phyloP scores from a whole-genome alignment of 805 yeast species.

The Lipomyces sp. region DNA sequence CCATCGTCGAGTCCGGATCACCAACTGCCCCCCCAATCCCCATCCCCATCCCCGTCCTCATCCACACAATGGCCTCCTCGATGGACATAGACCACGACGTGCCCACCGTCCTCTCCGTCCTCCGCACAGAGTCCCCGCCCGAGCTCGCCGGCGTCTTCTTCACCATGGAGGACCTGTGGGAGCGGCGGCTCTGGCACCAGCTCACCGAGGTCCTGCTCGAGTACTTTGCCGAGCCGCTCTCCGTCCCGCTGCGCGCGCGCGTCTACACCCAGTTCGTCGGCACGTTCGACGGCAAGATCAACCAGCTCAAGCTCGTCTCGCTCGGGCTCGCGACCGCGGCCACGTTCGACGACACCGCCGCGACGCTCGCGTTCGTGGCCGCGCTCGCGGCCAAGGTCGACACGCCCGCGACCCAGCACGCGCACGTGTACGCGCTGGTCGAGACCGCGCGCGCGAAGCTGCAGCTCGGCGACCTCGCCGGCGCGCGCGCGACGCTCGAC shows the following conservation, averaged over 20 bases:
- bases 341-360: slow-evolving; percentile 43
- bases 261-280: slow-evolving; percentile 69
- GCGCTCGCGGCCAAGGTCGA: slow-evolving; percentile 47
- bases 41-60: too few species aligned
- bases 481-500: slow-evolving; percentile 68
- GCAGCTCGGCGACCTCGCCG: slow-evolving; percentile 50
- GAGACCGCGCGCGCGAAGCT: slow-evolving; percentile 75
- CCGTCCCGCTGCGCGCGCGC: slow-evolving; percentile 56
- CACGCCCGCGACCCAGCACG: slow-evolving; percentile 48
- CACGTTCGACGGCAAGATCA: slow-evolving; percentile 65
- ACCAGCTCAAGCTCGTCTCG: slow-evolving; percentile 73
- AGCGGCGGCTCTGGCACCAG: slow-evolving; percentile 93
- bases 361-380: slow-evolving; percentile 51
- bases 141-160: slow-evolving; percentile 61
- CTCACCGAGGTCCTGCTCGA: slow-evolving; percentile 63
- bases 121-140: slow-evolving; percentile 64
- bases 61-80: slow-evolving; percentile 21
- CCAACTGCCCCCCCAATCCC: neutral
- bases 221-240: slow-evolving; percentile 56
- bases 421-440: slow-evolving; percentile 55
- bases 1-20: too few species aligned
- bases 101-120: slow-evolving; percentile 52
- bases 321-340: slow-evolving; percentile 59
- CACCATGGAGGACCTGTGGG: slow-evolving; percentile 78
- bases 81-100: slow-evolving; percentile 39